These are phyloP conservation scores for Penicillium subrubescens DNA, from an alignment of 495 filamentous ascomycete genomes.

Conservation along the genomic window DNA sequence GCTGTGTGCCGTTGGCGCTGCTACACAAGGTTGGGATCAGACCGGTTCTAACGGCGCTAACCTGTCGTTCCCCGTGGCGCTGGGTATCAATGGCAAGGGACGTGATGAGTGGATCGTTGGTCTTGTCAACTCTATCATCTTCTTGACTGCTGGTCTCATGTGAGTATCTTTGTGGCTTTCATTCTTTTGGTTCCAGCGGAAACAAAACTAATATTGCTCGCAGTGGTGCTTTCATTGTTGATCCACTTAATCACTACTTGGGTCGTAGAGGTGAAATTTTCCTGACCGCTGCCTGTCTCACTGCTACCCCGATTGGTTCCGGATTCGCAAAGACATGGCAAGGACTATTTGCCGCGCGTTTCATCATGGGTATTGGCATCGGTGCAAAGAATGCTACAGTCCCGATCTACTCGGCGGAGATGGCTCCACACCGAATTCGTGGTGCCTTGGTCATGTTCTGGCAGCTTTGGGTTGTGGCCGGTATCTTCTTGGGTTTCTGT, in stretches of 20 bases:
- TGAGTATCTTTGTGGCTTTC: conserved; percentile 30
- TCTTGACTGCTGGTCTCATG: conserved; percentile 35
- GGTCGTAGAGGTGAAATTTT: conserved; percentile 61
- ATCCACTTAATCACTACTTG: conserved; percentile 57
- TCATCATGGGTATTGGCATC: conserved; percentile 64
- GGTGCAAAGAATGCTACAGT: conserved; percentile 63
- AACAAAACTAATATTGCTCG: conserved; percentile 1
- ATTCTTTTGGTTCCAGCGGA: background rate
- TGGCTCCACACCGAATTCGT: conserved; percentile 59
- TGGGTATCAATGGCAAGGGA: conserved; percentile 47
- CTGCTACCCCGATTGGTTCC: conserved; percentile 52
- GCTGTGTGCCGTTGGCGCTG: conserved; percentile 38
- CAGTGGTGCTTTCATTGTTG: conserved; percentile 53
- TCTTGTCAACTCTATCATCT: conserved; percentile 54
- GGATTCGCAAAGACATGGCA: conserved; percentile 56
- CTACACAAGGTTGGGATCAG: conserved; percentile 63
- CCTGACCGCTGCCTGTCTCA: conserved; percentile 53
- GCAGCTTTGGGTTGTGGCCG: conserved; percentile 54
- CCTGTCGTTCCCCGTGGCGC: conserved; percentile 56
- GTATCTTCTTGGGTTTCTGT: conserved; percentile 62
- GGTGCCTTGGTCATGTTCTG: conserved; percentile 69
- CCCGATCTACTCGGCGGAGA: conserved; percentile 67
- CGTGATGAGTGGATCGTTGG: conserved; percentile 60
- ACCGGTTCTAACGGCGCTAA: conserved; percentile 71
- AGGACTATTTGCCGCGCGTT: conserved; percentile 54